These are phyloP conservation scores for Fusarium sarcochroum DNA, from an alignment of 2,329 filamentous ascomycete genomes.

Conservation along the genomic window DNA sequence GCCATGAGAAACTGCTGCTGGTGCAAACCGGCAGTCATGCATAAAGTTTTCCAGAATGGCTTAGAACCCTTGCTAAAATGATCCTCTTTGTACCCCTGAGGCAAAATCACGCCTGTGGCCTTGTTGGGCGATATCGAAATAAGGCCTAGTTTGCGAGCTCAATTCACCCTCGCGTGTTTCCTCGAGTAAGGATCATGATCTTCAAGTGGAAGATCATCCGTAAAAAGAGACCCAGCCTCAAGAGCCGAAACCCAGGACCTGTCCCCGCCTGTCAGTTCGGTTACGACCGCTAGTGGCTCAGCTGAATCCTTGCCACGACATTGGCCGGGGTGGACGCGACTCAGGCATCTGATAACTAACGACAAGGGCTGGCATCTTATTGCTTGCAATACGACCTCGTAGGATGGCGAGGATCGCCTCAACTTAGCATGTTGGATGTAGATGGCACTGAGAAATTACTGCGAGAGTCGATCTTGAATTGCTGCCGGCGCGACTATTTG, in stretches of 20 bases:
- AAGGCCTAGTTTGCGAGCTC: conserved; percentile 33
- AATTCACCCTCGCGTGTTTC: conserved; percentile 13
- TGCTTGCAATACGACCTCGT: conserved; percentile 11
- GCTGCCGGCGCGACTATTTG: background rate
- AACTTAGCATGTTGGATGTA: conserved; percentile 11
- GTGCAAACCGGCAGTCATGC: conserved; percentile 23
- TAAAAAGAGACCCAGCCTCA: conserved; percentile 20
- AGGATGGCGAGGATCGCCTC: conserved; percentile 9
- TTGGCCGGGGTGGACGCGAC: conserved; percentile 13
- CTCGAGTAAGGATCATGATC: conserved; percentile 17
- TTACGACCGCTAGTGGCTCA: conserved; percentile 40
- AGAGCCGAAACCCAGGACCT: conserved; percentile 26
- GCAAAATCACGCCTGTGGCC: background rate
- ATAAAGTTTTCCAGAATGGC: conserved; percentile 21
- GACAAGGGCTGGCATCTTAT: conserved; percentile 2
- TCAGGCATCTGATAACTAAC: conserved; percentile 21
- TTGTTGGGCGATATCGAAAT: conserved; percentile 18
- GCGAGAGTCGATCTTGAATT: background rate
- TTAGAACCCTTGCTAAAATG: conserved; percentile 11
- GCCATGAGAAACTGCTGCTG: background rate
- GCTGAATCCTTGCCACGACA: conserved; percentile 30
- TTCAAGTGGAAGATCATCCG: conserved; percentile 30
- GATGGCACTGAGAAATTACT: conserved; percentile 10
- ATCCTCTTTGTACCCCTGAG: conserved; percentile 9
- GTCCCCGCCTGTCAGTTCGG: conserved; percentile 43